Evolutionary conservation across 2,329 filamentous ascomycete genomes (phyloP).

Genomic region (Exophiala mesophila): DNA sequence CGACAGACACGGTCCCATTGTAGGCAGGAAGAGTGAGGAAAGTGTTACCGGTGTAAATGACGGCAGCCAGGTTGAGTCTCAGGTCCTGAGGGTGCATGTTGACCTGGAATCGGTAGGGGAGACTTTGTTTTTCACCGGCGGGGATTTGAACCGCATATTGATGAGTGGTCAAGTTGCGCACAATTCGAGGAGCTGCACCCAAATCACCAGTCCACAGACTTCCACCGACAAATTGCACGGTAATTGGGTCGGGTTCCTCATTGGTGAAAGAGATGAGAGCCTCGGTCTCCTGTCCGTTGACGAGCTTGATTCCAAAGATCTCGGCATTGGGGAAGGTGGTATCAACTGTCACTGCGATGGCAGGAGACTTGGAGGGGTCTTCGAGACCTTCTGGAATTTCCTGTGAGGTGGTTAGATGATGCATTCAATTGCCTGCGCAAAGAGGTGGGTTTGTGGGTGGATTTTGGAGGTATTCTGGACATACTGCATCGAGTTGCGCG

Average conservation of each 20-base stretch:
- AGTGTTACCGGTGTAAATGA: constrained; percentile 52
- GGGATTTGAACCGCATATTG: constrained; percentile 70
- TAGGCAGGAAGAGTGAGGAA: constrained; percentile 74
- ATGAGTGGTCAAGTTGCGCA: constrained; percentile 79
- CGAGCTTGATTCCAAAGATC: constrained; percentile 89
- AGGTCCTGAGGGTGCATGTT: constrained; percentile 93
- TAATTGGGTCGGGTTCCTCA: constrained; percentile 70
- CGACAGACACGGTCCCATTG: constrained; percentile 77
- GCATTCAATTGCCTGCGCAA: constrained; percentile 2
- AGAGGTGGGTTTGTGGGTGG: constrained; percentile 25
- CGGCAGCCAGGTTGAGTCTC: constrained; percentile 67
- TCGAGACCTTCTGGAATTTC: constrained; percentile 60
- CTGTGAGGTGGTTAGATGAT: constrained; percentile 11
- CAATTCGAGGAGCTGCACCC: constrained; percentile 52
- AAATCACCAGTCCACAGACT: constrained; percentile 59
- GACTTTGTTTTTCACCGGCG: constrained; percentile 58
- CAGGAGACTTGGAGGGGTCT: constrained; percentile 59
- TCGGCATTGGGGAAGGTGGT: constrained; percentile 62
- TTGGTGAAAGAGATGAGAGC: constrained; percentile 80
- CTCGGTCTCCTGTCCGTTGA: constrained; percentile 84
- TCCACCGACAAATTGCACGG: constrained; percentile 71
- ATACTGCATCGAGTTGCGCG: constrained; percentile 48
- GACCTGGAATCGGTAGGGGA: constrained; percentile 72
- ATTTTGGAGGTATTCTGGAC: constrained; percentile 1
- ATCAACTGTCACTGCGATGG: constrained; percentile 51